Conservation (phyloP, 2,329 filamentous ascomycete genomes). For the Stenocarpella maydis region DNA sequence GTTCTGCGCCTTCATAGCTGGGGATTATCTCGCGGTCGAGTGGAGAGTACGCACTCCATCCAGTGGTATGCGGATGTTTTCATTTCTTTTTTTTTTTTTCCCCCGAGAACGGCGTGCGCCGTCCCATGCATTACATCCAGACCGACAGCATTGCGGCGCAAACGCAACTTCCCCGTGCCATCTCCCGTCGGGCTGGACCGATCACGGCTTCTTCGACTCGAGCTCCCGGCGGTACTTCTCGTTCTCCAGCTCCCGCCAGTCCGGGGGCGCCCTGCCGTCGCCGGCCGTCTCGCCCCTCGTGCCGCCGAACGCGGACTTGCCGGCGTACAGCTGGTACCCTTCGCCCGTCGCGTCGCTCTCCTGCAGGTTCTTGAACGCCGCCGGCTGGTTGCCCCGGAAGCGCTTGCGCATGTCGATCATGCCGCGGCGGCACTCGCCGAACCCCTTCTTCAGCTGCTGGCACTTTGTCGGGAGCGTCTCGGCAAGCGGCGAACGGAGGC, state of each 20-base stretch:
- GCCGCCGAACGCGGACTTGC: conserved; percentile 73
- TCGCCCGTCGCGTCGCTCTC: conserved; percentile 65
- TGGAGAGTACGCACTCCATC: background rate
- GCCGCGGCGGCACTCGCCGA: conserved; percentile 94
- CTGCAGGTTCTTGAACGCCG: conserved; percentile 69
- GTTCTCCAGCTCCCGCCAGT: conserved; percentile 73
- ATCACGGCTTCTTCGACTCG: conserved; percentile 39
- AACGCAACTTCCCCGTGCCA: background rate
- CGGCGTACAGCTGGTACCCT: conserved; percentile 80
- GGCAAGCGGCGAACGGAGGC: conserved; percentile 82
- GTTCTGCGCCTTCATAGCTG: background rate
- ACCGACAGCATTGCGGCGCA: background rate
- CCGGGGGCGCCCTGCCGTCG: conserved; percentile 67
- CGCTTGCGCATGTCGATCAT: conserved; percentile 99
- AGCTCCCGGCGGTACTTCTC: conserved; percentile 61
- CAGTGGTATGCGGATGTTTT: background rate
- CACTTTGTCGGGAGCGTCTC: conserved; percentile 86
- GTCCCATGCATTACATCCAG: background rate
- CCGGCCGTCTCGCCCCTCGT: conserved; percentile 72
- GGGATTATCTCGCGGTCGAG: background rate
- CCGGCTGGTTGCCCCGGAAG: conserved; percentile 92
- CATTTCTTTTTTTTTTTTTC: too few relatives aligned
- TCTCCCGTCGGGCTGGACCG: background rate
- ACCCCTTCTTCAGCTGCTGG: conserved; percentile 91
- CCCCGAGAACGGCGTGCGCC: conserved; percentile 8